Evolutionary conservation across 164 flowering plant genomes (phyloP), one percentile per base, ranked within the genome.

Genomic region (Aristolochia californica): DNA sequence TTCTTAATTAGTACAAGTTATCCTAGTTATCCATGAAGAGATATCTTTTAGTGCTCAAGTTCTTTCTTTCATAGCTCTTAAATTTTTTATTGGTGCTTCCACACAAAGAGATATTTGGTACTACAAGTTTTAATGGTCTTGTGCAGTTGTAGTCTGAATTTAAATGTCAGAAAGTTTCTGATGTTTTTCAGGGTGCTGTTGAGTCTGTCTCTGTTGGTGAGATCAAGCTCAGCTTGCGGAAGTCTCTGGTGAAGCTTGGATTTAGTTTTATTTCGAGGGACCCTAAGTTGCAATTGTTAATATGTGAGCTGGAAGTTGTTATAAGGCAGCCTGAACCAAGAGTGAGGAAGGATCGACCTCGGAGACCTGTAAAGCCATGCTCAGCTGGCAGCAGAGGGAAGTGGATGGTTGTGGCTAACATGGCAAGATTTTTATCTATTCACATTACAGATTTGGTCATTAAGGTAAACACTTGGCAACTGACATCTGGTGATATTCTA

Each of bases 371-470:
- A 55, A 60, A 50, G 47, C 43, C 61, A 43, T 91, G 81, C 51
- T 63, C 71, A 49, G 74, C 97, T 51, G 56, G 97, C 74, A 72
- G 97, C 74, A 72, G 82, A 74, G 99, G 99, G 64, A 90, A 84
- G 77, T 88, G 90, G 93, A 86, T 79, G 88, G 72, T 90, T 68
- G 80, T 85, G 55, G 95, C 90, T 49, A 94, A 84, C 61, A 69
- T 90, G 69, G 95, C 95, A n/a, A 83, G 96, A 70, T 88, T 84
- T 75, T 65, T 94, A 64, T 94, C 99, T 22, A 78, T 94, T 68
- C 77, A 85, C 53, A 70, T 90, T 52, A 77, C 87, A 43, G 99
- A 88, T 56, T 72, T 94, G 77, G 75, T 77, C 57, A 48, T 94
- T 63, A 90, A 83, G 95, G 99, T 90, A 74, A 62, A 62, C 53